Base-by-base conservation (phyloP, 177 flowering plant species). In the Tripterygium wilfordii region DNA sequence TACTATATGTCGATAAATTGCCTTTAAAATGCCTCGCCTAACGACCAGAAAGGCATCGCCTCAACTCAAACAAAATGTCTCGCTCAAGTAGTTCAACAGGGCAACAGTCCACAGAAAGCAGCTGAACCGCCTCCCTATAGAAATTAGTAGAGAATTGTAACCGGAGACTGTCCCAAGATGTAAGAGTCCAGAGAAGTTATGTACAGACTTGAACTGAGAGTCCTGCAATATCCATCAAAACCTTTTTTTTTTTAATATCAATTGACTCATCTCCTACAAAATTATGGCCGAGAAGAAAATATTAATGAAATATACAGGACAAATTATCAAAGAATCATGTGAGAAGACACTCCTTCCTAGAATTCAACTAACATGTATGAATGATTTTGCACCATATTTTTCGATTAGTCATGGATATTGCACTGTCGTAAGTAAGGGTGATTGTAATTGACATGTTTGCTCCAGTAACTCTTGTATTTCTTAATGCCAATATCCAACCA, bases 401-500 rank as follows among this genome's bases (percentile, higher is more conserved):
- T 41, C 7, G 28, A 43, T 68, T 72, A 86, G 51, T 28, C 63
- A 16, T 87, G 96, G 24, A 94, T 69, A 42, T 94, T 94, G 85
- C 99, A 90, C 33, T 73, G 87, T 58, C 82, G 92, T 58, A 94
- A 57, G 62, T 62, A 76, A 10, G 90, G 88, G 49, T 82, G 76
- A 16, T 75, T 69, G 29, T 69, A 87, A 0, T 63, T 62, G 44
- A 90, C 52, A 48, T 73, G 61, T 62, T 54, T 78, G 63, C 42
- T 79, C 99, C 99, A 94, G 51, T 81, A 85, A 22, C 71, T 61
- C 46, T 75, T 90, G 71, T 83, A 81, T 62, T 63, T 76, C 15
- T 33, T 62, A 15, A 85, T 54, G 21, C 83, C 95, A 15, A 85
- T 78, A 37, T 90, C 99, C 31, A 94, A 62, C 99, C 99, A 94